Percentiles rank a stretch among this genome's conserved stretches.
phyloP scores from a whole-genome alignment of 306 rosid genomes.

The Ochetophila trinervis region DNA sequence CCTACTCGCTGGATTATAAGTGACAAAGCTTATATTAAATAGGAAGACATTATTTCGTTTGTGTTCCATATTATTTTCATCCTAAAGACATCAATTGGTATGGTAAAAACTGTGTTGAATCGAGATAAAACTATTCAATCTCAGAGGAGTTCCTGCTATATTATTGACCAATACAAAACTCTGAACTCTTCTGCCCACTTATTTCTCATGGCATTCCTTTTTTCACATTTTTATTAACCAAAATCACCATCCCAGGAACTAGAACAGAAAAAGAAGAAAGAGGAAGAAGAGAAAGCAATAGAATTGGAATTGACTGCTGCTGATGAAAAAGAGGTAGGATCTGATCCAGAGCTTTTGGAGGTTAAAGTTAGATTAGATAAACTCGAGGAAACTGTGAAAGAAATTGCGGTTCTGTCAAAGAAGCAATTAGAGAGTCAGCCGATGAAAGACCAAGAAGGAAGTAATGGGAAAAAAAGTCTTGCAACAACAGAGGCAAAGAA shows the following conservation, averaged over 20 bases:
- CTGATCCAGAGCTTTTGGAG: slow-evolving; percentile 47
- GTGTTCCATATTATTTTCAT: background rate
- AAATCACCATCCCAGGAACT: slow-evolving; percentile 53
- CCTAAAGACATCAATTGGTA: background rate
- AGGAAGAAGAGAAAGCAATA: slow-evolving; percentile 56
- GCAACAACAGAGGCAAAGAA: slow-evolving; percentile 29
- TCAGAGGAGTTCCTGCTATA: background rate
- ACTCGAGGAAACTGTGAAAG: slow-evolving; percentile 78
- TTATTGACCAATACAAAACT: background rate
- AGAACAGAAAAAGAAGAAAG: slow-evolving; percentile 61
- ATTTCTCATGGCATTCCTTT: slow-evolving; percentile 21
- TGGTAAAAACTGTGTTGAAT: background rate
- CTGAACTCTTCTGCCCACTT: background rate
- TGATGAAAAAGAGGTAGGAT: slow-evolving; percentile 37
- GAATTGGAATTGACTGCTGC: slow-evolving; percentile 52
- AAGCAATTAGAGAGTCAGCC: slow-evolving; percentile 30
- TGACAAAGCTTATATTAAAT: background rate
- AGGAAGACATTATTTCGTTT: background rate
- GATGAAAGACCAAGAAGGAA: slow-evolving; percentile 26
- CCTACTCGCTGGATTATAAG: background rate
- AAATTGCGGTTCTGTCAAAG: slow-evolving; percentile 60
- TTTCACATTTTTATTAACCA: slow-evolving; percentile 8
- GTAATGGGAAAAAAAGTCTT: slow-evolving; percentile 28
- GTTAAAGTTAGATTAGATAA: slow-evolving; percentile 71
- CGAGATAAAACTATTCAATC: background rate